phyloP scores from a whole-genome alignment of 768 basidiomycete species.

The Mycena galopus region DNA sequence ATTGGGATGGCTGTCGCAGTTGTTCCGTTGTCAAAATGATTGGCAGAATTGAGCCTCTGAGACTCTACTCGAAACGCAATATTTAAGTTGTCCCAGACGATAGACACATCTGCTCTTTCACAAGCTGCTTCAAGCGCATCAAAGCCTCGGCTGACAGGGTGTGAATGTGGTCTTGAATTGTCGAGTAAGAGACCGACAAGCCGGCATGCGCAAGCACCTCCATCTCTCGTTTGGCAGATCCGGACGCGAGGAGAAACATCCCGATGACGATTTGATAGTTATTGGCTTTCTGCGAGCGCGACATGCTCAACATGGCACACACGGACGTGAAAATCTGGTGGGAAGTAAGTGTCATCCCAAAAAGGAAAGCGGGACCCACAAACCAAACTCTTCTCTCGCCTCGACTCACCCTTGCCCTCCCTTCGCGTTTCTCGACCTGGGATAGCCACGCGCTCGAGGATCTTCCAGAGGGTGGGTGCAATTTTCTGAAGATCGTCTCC shows the following conservation, averaged over 20 bases:
- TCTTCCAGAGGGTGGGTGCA: slow-evolving; percentile 9
- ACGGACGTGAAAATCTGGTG: slow-evolving; percentile 40
- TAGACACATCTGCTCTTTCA: slow-evolving; percentile 21
- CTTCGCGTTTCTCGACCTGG: too few relatives aligned
- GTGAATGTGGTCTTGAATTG: slow-evolving; percentile 39
- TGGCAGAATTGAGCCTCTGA: too few relatives aligned
- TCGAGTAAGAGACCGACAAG: slow-evolving; percentile 40
- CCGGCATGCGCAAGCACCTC: slow-evolving; percentile 46
- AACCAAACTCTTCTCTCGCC: slow-evolving; percentile 4
- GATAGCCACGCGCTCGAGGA: not conserved
- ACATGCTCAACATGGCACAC: slow-evolving; percentile 41
- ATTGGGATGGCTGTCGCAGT: too few relatives aligned
- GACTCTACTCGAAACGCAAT: too few relatives aligned
- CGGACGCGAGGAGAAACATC: slow-evolving; percentile 46
- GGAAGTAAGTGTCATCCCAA: not conserved
- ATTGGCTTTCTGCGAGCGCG: slow-evolving; percentile 30
- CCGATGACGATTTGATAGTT: slow-evolving; percentile 40
- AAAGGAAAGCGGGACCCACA: slow-evolving; percentile 15
- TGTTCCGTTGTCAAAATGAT: too few relatives aligned
- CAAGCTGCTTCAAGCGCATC: slow-evolving; percentile 35
- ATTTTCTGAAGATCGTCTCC: not conserved
- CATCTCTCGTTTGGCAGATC: slow-evolving; percentile 38
- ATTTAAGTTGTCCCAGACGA: slow-evolving; percentile 11
- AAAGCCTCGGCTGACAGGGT: slow-evolving; percentile 35
- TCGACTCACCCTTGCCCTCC: not conserved